phyloP scores from a whole-genome alignment of 352 stramenopile species.

The Plasmopara muralis region DNA sequence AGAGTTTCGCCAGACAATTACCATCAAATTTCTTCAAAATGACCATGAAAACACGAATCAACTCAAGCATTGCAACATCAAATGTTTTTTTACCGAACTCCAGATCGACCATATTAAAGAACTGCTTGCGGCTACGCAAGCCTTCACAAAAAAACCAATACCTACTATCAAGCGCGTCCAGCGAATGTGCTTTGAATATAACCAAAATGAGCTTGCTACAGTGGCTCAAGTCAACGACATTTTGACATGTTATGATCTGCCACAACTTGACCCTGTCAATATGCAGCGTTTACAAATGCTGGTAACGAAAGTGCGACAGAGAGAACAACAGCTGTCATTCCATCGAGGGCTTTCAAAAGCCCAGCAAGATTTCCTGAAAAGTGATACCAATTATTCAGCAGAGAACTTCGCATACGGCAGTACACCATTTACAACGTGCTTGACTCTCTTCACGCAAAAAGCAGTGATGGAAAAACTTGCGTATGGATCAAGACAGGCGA shows the following conservation, averaged over 20 bases:
- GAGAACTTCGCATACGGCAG: conserved; percentile 55
- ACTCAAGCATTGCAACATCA: not conserved
- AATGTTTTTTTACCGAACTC: conserved; percentile 2
- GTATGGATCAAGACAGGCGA: not conserved
- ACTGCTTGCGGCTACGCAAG: conserved; percentile 9
- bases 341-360: conserved; percentile 22
- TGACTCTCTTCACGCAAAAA: conserved; percentile 21
- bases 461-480: conserved; percentile 12
- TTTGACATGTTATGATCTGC: conserved; percentile 9
- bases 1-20: conserved; percentile 18
- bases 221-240: conserved; percentile 12
- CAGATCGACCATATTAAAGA: conserved; percentile 7
- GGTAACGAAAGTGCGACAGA: conserved; percentile 18
- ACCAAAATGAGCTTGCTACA: conserved; percentile 11
- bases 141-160: conserved; percentile 6
- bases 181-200: conserved; percentile 4
- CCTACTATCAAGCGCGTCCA: conserved; percentile 13
- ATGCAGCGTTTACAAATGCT: conserved; percentile 6
- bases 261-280: not conserved
- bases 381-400: conserved; percentile 22
- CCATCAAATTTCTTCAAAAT: conserved; percentile 9
- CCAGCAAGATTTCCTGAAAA: conserved; percentile 16
- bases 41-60: not conserved
- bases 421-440: conserved; percentile 46
- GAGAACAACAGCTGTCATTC: conserved; percentile 33